phyloP scores from a whole-genome alignment of 768 basidiomycete species.

The Mycena latifolia region DNA sequence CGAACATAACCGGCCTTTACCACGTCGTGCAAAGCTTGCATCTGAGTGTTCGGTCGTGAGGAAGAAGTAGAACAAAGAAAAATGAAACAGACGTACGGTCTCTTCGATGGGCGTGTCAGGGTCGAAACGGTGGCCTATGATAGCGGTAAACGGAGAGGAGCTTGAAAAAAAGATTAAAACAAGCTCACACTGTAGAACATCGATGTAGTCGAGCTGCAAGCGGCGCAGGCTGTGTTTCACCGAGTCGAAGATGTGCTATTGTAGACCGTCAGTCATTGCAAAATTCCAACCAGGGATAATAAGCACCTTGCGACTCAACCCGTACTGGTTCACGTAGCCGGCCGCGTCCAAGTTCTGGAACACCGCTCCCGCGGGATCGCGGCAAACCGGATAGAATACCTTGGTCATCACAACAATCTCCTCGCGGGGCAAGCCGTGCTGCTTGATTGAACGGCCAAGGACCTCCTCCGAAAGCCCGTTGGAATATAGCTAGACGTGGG shows the following conservation, averaged over 20 bases:
- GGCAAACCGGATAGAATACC: constrained; percentile 51
- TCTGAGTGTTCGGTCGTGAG: too few relatives aligned
- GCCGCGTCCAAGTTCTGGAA: constrained; percentile 50
- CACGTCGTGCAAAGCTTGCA: constrained; percentile 78
- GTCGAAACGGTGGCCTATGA: constrained; percentile 67
- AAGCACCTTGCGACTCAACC: too few relatives aligned
- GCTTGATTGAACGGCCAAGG: constrained; percentile 52
- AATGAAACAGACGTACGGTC: constrained; percentile 58
- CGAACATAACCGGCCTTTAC: too few relatives aligned
- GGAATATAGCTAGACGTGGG: constrained; percentile 1
- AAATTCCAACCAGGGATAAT: too few relatives aligned
- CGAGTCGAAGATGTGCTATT: constrained; percentile 68
- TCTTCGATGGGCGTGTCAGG: too few relatives aligned
- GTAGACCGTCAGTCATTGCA: too few relatives aligned
- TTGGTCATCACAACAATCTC: constrained; percentile 59
- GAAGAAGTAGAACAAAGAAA: neutral
- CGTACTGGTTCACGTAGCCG: too few relatives aligned
- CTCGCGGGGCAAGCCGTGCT: constrained; percentile 50
- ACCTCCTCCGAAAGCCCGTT: constrained; percentile 51
- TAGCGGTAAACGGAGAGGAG: too few relatives aligned
- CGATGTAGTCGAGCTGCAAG: constrained; percentile 63
- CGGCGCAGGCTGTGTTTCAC: constrained; percentile 57
- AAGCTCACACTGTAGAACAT: too few relatives aligned
- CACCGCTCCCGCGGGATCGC: constrained; percentile 54
- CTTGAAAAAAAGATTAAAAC: too few relatives aligned